A percentile compares a stretch with the other conserved stretches of the same genome.
phyloP scores from a whole-genome alignment of 345 rosid species.

The Psidium guajava region DNA sequence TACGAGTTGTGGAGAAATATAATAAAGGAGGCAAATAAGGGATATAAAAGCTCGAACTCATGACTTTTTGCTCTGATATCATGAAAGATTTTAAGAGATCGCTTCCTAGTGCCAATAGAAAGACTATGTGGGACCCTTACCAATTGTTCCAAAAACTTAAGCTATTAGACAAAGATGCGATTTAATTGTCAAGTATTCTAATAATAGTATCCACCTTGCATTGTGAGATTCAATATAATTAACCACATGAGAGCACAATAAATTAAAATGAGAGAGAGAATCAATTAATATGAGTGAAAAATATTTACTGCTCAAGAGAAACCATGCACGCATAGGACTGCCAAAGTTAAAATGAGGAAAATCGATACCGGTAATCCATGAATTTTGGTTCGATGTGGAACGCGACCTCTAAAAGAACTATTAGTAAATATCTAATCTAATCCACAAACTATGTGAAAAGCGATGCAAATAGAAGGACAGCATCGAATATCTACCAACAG shows the following conservation, averaged over 20 bases:
- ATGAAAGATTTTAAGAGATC: not conserved
- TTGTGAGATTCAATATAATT: not conserved
- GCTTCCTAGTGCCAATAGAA: fast-evolving
- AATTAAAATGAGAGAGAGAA: not conserved
- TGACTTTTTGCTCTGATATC: not conserved
- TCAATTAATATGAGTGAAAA: not conserved
- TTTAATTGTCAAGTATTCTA: not conserved
- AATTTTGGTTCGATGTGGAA: not conserved
- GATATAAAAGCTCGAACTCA: not conserved
- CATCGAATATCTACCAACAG: not conserved
- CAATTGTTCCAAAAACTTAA: not conserved
- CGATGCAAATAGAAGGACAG: fast-evolving
- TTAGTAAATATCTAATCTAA: not conserved
- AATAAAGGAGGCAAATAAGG: not conserved
- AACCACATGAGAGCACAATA: not conserved
- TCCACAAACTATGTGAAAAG: not conserved
- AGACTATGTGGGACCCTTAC: fast-evolving
- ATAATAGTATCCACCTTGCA: not conserved
- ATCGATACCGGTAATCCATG: not conserved
- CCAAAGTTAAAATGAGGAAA: not conserved
- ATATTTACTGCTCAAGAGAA: not conserved
- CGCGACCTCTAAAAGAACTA: fast-evolving
- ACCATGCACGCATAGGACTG: not conserved
- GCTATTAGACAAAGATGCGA: fast-evolving
- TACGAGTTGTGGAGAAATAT: not conserved